phyloP scores from a whole-genome alignment of 2,329 filamentous ascomycete species.

The Diaporthe vexans region DNA sequence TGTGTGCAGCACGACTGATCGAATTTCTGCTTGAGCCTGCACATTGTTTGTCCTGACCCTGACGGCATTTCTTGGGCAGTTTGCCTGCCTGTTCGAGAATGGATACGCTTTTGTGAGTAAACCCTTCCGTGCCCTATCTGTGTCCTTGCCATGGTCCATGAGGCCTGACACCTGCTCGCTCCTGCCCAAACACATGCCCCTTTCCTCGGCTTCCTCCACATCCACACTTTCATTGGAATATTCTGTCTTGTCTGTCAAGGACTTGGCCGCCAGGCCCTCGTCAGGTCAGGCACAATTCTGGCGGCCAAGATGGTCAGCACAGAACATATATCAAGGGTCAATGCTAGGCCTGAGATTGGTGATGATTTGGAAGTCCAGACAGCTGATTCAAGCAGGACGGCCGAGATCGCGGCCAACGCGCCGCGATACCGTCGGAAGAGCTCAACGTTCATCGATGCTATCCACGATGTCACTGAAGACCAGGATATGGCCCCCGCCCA shows the following conservation, averaged over 20 bases:
- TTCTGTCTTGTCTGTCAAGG: neutral
- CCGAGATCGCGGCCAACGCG: constrained; percentile 91
- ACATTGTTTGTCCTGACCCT: neutral
- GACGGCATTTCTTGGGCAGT: neutral
- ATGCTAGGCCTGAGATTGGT: constrained; percentile 39
- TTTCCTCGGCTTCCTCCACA: neutral
- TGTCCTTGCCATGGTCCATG: neutral
- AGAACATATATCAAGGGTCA: neutral
- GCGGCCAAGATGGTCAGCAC: neutral
- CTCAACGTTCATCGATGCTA: constrained; percentile 96
- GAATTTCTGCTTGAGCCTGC: neutral
- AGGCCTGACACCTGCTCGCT: neutral
- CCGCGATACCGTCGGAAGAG: constrained; percentile 92
- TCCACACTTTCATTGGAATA: neutral
- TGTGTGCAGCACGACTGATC: neutral
- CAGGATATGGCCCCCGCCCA: constrained; percentile 91
- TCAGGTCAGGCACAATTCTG: neutral
- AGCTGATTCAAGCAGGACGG: constrained; percentile 73
- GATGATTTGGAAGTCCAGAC: constrained; percentile 41
- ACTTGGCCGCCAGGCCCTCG: neutral
- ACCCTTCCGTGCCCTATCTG: neutral
- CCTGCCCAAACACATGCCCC: neutral
- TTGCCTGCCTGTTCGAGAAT: constrained; percentile 42
- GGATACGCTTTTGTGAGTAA: constrained; percentile 51
- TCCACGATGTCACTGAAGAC: constrained; percentile 91